phyloP scores from a whole-genome alignment of 805 yeast species.

The Debaryomyces hansenii region DNA sequence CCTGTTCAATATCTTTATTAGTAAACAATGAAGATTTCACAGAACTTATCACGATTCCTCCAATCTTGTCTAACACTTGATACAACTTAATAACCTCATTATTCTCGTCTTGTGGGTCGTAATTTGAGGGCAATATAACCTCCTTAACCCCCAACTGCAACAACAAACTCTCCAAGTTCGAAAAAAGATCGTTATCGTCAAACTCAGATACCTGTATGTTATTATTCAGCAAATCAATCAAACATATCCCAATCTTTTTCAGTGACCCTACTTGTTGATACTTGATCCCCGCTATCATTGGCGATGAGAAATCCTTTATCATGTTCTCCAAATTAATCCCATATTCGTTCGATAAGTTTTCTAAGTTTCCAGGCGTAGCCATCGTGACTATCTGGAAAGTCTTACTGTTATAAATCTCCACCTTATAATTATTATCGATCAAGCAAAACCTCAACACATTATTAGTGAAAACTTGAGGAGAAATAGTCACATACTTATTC shows the following conservation, averaged over 20 bases:
- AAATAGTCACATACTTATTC: constrained; percentile 68
- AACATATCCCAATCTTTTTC: constrained; percentile 71
- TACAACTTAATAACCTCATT: constrained; percentile 63
- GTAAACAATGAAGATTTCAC: constrained; percentile 58
- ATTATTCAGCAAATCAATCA: constrained; percentile 69
- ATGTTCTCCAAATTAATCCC: constrained; percentile 58
- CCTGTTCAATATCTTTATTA: constrained; percentile 72
- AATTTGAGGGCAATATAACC: constrained; percentile 57
- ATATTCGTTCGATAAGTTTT: constrained; percentile 41
- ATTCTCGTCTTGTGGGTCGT: constrained; percentile 33
- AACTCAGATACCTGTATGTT: constrained; percentile 75
- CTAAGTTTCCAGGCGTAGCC: constrained; percentile 92
- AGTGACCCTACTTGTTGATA: constrained; percentile 34
- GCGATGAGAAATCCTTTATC: constrained; percentile 45
- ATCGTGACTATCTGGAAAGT: constrained; percentile 55
- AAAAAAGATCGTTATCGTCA: constrained; percentile 81
- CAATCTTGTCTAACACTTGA: constrained; percentile 69
- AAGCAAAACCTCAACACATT: constrained; percentile 63
- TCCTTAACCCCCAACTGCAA: constrained; percentile 92
- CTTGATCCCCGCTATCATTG: constrained; percentile 42
- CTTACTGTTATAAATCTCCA: constrained; percentile 72
- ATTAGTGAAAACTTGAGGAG: constrained; percentile 69
- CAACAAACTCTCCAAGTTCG: constrained; percentile 81
- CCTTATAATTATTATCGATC: constrained; percentile 68
- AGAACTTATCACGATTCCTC: constrained; percentile 70